A percentile compares a stretch with the other conserved stretches of the same genome.
These are phyloP conservation scores for Podaxis sp. DNA, from an alignment of 768 basidiomycete genomes.

Conservation along the genomic window DNA sequence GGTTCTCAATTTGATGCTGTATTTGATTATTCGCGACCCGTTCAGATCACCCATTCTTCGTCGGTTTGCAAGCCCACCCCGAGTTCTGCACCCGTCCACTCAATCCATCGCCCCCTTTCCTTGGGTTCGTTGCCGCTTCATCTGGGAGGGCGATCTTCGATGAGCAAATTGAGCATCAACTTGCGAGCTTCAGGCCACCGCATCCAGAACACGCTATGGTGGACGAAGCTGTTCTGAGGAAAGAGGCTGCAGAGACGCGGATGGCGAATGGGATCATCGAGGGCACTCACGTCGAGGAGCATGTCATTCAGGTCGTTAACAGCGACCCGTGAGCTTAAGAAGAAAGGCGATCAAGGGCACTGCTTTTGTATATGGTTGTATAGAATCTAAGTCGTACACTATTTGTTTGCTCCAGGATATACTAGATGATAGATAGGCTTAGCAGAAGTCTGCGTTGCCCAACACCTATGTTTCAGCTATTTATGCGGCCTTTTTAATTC, in stretches of 20 bases:
- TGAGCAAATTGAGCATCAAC: slow-evolving; percentile 73
- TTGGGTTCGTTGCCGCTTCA: slow-evolving; percentile 91
- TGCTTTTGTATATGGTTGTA: background rate
- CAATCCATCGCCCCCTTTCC: slow-evolving; percentile 96
- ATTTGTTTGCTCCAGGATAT: background rate
- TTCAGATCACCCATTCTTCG: slow-evolving; percentile 89
- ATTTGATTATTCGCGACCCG: background rate
- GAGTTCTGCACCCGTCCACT: slow-evolving; percentile 98
- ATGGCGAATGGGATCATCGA: slow-evolving; percentile 5
- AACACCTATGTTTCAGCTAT: too few relatives aligned
- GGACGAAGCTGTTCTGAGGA: slow-evolving; percentile 56
- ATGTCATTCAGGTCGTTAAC: slow-evolving; percentile 13
- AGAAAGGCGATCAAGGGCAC: background rate
- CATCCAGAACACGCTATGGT: slow-evolving; percentile 79
- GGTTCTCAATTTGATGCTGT: background rate
- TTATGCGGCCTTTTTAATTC: too few relatives aligned
- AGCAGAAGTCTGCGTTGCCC: too few relatives aligned
- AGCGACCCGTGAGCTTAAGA: background rate
- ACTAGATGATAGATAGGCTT: too few relatives aligned
- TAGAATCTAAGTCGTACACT: background rate
- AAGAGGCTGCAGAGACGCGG: slow-evolving; percentile 20
- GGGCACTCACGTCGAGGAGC: slow-evolving; percentile 4
- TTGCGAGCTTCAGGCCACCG: slow-evolving; percentile 62
- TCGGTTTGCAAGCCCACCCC: slow-evolving; percentile 95
- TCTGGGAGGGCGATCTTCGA: slow-evolving; percentile 50